phyloP scores from a whole-genome alignment of 208 protist genomes.

The Leishmania braziliensis region DNA sequence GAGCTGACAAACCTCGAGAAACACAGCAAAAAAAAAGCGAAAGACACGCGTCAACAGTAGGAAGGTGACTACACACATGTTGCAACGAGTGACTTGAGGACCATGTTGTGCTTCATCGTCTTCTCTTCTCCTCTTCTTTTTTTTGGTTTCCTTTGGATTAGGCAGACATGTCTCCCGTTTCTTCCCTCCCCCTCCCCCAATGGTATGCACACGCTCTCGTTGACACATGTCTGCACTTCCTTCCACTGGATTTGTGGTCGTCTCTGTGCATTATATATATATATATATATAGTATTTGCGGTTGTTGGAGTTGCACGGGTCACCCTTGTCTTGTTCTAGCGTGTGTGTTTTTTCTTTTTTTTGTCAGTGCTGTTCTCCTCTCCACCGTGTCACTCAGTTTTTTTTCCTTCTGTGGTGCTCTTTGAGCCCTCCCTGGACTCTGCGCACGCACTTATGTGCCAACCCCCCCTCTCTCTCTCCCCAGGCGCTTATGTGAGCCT shows the following conservation, averaged over 20 bases:
- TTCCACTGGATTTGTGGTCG: neutral
- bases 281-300: neutral
- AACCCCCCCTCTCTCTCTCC: neutral
- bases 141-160: neutral
- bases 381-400: neutral
- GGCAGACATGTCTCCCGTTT: neutral
- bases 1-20: neutral
- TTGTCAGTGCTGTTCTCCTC: neutral
- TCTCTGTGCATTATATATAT: neutral
- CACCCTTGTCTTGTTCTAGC: neutral
- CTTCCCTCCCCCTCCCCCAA: neutral
- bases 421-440: neutral
- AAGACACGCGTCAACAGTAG: neutral
- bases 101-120: neutral
- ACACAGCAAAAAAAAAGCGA: neutral
- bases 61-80: neutral
- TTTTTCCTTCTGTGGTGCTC: neutral
- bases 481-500: neutral
- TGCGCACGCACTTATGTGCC: neutral
- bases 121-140: neutral
- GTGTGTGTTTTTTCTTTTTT: neutral
- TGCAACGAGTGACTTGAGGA: neutral
- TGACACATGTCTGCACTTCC: neutral
- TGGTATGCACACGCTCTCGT: neutral
- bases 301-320: neutral